phyloP scores from a whole-genome alignment of 768 basidiomycete genomes.

The Crassisporium funariophilum region DNA sequence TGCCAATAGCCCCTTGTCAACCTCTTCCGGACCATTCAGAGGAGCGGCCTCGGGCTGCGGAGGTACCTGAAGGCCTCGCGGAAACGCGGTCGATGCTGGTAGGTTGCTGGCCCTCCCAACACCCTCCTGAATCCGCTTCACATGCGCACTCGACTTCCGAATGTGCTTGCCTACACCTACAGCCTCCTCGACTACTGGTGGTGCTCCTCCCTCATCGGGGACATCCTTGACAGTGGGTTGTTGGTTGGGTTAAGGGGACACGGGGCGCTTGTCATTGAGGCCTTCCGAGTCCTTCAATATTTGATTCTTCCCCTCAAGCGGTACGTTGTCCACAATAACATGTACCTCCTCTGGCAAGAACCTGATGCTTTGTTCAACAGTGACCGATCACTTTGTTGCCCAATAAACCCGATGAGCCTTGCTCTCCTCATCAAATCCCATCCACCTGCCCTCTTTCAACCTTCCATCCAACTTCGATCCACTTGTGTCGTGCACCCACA shows the following conservation, averaged over 20 bases:
- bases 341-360: slow-evolving; percentile 5
- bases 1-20: slow-evolving; percentile 1
- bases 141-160: slow-evolving; percentile 2
- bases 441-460: slow-evolving; percentile 30
- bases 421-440: slow-evolving; percentile 36
- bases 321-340: slow-evolving; percentile 5
- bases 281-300: no score
- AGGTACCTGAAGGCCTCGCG: slow-evolving; percentile 1
- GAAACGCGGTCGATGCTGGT: slow-evolving; percentile 1
- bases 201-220: neutral
- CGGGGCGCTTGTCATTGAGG: neutral
- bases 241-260: neutral
- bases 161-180: neutral
- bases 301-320: neutral
- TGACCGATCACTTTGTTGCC: slow-evolving; percentile 21
- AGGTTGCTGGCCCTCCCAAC: slow-evolving; percentile 5
- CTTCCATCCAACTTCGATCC: slow-evolving; percentile 28
- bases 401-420: slow-evolving; percentile 34
- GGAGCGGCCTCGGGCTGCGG: neutral
- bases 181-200: neutral
- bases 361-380: slow-evolving; percentile 31
- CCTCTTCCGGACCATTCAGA: slow-evolving; percentile 1
- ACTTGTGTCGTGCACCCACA: slow-evolving; percentile 22
- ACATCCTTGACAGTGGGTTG: slow-evolving; percentile 1
- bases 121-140: slow-evolving; percentile 2